A percentile compares a stretch with the other conserved stretches of the same genome.
phyloP scores from a whole-genome alignment of 306 rosid genomes.

The Casuarina equisetifolia region DNA sequence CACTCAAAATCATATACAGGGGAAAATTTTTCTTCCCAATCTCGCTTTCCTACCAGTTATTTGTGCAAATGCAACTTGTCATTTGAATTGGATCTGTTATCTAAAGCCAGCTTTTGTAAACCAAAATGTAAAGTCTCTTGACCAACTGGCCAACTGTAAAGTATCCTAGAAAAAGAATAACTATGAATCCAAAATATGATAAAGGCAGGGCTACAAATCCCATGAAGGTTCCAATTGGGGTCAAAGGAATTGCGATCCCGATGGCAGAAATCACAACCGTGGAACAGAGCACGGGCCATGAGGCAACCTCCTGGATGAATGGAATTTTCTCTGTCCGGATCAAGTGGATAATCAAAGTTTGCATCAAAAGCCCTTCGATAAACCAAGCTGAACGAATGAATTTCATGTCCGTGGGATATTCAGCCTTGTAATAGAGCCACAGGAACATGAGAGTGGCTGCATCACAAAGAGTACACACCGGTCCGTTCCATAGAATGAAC shows the following conservation, averaged over 20 bases:
- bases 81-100: conserved; percentile 6
- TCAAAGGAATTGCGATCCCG: conserved; percentile 57
- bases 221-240: conserved; percentile 61
- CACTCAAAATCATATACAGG: conserved; percentile 19
- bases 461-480: conserved; percentile 72
- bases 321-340: conserved; percentile 74
- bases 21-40: conserved; percentile 12
- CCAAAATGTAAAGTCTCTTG: conserved; percentile 59
- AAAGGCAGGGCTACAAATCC: conserved; percentile 50
- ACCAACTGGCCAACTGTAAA: conserved; percentile 60
- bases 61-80: conserved; percentile 13
- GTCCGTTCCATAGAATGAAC: conserved; percentile 83
- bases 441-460: conserved; percentile 58
- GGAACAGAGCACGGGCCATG: conserved; percentile 84
- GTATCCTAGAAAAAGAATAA: conserved; percentile 57
- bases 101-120: conserved; percentile 71
- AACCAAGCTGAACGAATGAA: conserved; percentile 85
- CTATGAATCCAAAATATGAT: conserved; percentile 58
- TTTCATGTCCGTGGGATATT: not conserved
- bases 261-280: conserved; percentile 56
- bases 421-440: conserved; percentile 48
- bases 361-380: conserved; percentile 77
- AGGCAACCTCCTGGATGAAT: conserved; percentile 64
- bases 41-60: conserved; percentile 8
- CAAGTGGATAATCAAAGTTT: conserved; percentile 72